These are phyloP conservation scores for Cornus suecica DNA, from an alignment of 148 eudicot species.

Conservation along the genomic window DNA sequence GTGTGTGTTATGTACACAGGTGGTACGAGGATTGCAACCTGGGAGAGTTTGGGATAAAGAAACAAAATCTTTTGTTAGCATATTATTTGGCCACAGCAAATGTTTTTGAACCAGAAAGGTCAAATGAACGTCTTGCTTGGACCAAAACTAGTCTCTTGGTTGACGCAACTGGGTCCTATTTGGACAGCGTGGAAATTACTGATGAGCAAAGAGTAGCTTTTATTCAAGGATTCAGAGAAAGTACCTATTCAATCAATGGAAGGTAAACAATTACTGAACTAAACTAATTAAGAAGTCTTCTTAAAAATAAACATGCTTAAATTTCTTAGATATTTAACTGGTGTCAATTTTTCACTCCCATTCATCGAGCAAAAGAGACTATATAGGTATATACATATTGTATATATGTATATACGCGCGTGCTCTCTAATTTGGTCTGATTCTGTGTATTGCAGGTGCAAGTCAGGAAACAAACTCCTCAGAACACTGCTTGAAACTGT, in stretches of 20 bases:
- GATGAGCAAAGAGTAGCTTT: conserved; percentile 36
- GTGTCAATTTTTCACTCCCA: too few relatives aligned
- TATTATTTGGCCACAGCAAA: conserved; percentile 64
- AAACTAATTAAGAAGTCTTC: neutral
- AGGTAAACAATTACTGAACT: conserved; percentile 26
- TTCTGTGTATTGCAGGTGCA: conserved; percentile 6
- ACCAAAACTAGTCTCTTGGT: conserved; percentile 56
- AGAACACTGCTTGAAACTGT: conserved; percentile 40
- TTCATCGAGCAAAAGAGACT: too few relatives aligned
- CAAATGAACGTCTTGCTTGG: conserved; percentile 71
- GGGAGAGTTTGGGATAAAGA: conserved; percentile 43
- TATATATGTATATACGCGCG: too few relatives aligned
- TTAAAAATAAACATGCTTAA: neutral
- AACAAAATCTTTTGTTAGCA: conserved; percentile 38
- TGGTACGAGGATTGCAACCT: conserved; percentile 55
- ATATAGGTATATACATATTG: too few relatives aligned
- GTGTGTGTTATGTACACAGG: conserved; percentile 22
- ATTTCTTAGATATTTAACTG: too few relatives aligned
- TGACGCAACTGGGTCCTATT: conserved; percentile 44
- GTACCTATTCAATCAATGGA: conserved; percentile 11
- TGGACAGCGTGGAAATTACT: conserved; percentile 23
- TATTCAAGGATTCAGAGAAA: neutral
- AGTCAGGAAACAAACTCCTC: conserved; percentile 30
- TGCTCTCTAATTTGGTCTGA: too few relatives aligned
- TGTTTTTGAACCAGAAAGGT: conserved; percentile 68